Evolutionary conservation across 2,329 filamentous ascomycete species (phyloP).

Genomic region (Xylaria sp.): DNA sequence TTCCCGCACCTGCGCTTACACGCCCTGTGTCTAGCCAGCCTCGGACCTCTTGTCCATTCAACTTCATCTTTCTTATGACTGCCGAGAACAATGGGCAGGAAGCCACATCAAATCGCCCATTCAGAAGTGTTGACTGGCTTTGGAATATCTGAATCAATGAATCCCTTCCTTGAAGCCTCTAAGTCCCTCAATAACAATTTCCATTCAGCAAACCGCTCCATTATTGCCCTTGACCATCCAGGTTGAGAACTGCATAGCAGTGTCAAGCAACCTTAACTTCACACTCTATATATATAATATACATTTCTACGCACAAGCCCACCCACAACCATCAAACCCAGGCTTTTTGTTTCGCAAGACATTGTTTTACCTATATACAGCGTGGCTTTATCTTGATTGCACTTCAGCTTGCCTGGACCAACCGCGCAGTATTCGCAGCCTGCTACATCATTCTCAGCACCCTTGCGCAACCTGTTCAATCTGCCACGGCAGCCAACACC

Average conservation of each 20-base stretch:
- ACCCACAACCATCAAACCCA: not conserved
- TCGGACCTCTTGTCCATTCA: conserved; percentile 27
- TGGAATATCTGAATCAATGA: not conserved
- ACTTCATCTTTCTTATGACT: conserved; percentile 31
- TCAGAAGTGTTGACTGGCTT: conserved; percentile 17
- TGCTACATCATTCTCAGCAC: not conserved
- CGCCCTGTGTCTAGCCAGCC: conserved; percentile 18
- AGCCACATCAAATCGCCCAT: conserved; percentile 18
- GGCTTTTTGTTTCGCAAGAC: not conserved
- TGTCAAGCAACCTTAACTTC: not conserved
- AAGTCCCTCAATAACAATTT: not conserved
- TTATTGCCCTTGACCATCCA: conserved; percentile 29
- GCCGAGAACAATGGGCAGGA: conserved; percentile 34
- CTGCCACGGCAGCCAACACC: not conserved
- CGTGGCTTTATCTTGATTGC: not conserved
- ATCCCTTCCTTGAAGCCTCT: not conserved
- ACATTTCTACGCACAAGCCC: not conserved
- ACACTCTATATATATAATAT: too few species aligned
- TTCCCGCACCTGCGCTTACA: conserved; percentile 27
- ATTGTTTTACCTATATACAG: not conserved
- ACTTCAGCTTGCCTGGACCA: too few species aligned
- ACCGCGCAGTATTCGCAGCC: not conserved
- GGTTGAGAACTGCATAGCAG: conserved; percentile 24
- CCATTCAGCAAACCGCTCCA: not conserved
- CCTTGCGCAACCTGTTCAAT: not conserved